These are phyloP conservation scores for Trebouxia sp. DNA, from an alignment of 139 green algal genomes.

Conservation along the genomic window DNA sequence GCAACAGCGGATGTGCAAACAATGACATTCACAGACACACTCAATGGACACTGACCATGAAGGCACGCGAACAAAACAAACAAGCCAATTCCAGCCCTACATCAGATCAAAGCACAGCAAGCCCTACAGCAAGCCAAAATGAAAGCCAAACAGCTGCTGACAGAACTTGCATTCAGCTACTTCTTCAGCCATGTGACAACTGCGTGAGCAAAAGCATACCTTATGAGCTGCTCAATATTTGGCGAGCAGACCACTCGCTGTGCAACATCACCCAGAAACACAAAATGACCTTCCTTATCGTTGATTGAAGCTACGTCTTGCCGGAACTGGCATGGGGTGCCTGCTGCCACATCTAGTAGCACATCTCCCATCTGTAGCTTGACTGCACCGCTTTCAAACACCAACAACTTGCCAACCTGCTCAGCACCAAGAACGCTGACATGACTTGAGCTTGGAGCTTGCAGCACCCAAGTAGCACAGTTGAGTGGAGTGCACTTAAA, in stretches of 20 bases:
- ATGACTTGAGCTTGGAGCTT: too few species aligned
- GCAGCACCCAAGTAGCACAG: too few species aligned
- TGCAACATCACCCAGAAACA: slow-evolving; percentile 54
- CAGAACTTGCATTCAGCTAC: neutral
- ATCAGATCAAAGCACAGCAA: too few species aligned
- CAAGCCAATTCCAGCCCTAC: too few species aligned
- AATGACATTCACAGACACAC: too few species aligned
- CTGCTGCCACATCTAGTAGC: slow-evolving; percentile 65
- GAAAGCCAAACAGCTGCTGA: neutral
- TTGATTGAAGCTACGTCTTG: slow-evolving; percentile 64
- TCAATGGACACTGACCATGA: too few species aligned
- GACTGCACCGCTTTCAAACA: slow-evolving; percentile 71
- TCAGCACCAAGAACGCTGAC: slow-evolving; percentile 29
- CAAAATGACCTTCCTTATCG: slow-evolving; percentile 34
- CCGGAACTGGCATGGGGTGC: slow-evolving; percentile 49
- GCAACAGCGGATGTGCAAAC: too few species aligned
- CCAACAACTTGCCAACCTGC: slow-evolving; percentile 66
- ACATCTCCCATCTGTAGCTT: slow-evolving; percentile 75
- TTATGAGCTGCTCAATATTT: slow-evolving; percentile 60
- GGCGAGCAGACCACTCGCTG: slow-evolving; percentile 60
- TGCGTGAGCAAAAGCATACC: too few species aligned
- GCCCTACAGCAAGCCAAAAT: too few species aligned
- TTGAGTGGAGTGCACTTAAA: too few species aligned
- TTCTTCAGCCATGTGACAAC: too few species aligned
- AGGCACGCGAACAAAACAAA: too few species aligned